Evolutionary conservation across 208 protist species (phyloP), one percentile per base, ranked within the genome.

Genomic region (Balamuthia mandrillaris): DNA sequence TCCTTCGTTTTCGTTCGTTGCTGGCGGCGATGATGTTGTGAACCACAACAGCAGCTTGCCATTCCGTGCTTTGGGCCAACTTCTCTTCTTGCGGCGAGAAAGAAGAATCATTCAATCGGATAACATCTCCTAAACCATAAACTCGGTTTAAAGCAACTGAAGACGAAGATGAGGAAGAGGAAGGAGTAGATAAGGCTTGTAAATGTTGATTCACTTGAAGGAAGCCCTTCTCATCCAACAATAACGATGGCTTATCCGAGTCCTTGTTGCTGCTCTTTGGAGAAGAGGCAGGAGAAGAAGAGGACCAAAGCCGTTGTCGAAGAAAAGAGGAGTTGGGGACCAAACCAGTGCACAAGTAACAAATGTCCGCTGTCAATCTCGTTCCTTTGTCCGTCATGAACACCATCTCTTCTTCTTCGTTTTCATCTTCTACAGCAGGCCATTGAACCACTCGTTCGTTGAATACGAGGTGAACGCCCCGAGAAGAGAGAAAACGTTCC

Each of bases 341-440:
- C 1, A 88, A 86, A 75, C 86, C 86, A 16, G 86, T 88, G 51
- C 86, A 84, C 5, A 88, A 45, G 56, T 86, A 88, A 1, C 68
- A 77, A n/a, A 86, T 49, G 24, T 65, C 61, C 18, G 86, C 79
- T 7, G 45, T 63, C 21, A 88, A 77, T 21, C 72, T 70, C 35
- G 81, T 88, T 9, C 79, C 79, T 49, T 88, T 83, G 33, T 88
- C 86, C 7, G 86, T 88, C 18, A 88, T 51, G 51, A 86, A 88
- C 3, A 42, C 47, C 29, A 45, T 39, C 1, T 2, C 21, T 4
- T 79, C 70, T 58, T 16, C 33, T n/a, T n/a, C n/a, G n/a, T n/a
- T n/a, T n/a, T n/a, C n/a, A n/a, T n/a, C n/a, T n/a, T n/a, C n/a
- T n/a, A n/a, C 81, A 7, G 81, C 81, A 3, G 58, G 41, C 47